Evolutionary conservation across 768 basidiomycete species (phyloP).

Genomic region (Neoboletus subvelutipes): DNA sequence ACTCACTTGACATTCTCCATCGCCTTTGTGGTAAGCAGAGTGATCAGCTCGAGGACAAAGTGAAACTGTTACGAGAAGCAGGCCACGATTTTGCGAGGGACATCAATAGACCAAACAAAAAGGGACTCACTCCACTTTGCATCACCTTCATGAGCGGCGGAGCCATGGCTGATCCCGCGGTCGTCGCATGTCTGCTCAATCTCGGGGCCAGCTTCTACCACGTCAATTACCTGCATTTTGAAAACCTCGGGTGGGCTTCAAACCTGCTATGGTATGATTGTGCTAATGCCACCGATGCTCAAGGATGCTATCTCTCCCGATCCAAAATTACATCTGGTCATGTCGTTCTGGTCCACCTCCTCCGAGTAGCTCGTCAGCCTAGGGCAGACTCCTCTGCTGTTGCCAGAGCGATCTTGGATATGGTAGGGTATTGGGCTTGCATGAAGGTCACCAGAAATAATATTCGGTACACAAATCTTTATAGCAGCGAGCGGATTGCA

Average conservation of each 20-base stretch:
- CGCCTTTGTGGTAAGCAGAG: background rate
- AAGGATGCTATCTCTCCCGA: background rate
- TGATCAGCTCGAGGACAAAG: background rate
- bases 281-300: background rate
- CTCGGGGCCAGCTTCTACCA: background rate
- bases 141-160: background rate
- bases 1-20: background rate
- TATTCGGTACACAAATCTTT: background rate
- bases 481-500: background rate
- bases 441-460: background rate
- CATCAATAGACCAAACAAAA: background rate
- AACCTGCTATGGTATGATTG: background rate
- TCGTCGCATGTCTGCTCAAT: background rate
- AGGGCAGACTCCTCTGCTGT: background rate
- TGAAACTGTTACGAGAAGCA: background rate
- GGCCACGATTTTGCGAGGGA: background rate
- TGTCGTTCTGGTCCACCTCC: background rate
- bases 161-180: background rate
- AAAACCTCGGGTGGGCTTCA: background rate
- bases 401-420: background rate
- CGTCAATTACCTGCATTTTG: background rate
- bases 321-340: background rate
- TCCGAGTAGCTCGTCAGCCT: background rate
- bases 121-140: background rate
- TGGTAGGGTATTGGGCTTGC: background rate